Evolutionary conservation across 106 monocot genomes (phyloP), one percentile per base, ranked within the genome.

Genomic region (Apostasia shenzhenica): DNA sequence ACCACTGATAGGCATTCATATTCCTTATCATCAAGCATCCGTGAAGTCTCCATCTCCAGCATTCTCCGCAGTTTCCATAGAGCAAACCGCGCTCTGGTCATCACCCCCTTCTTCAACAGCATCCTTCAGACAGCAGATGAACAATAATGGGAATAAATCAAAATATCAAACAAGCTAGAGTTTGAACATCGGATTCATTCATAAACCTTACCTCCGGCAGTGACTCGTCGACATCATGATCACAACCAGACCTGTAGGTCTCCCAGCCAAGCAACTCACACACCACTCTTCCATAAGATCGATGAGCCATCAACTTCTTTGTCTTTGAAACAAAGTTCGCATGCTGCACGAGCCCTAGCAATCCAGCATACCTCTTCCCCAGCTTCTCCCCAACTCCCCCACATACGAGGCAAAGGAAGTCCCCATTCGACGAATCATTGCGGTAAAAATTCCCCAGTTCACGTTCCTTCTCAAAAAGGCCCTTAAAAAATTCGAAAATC

Each of bases 221-320:
- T 1, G 68, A 10, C 1, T 65, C 69, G 8, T 41, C 45, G 37
- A n/a, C 8, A 68, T 63, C 63, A 63, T 63, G 61, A 39, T 77
- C 79, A 45, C 81, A 72, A 66, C 66, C 75, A 14, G 82, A 8
- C 14, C 7, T 12, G 8, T 77, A 9, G 12, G 71, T 70, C 51
- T 90, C 78, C 84, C 80, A 85, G 8, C 77, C 82, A 56, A 94
- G 84, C 26, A 94, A 72, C 41, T 68, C 65, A 60, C 87, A 94
- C 1, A 94, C 59, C 2, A 55, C 90, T 51, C 44, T 74, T 0
- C 71, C 86, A 67, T 85, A 84, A 8, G 78, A 82, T 46, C 82
- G 80, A 76, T 94, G 91, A 1, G 82, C 84, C 67, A 44, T 57
- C 43, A 8, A 80, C 56, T 70, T 75, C 66, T 84, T 82, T 11